Base-by-base conservation (phyloP, 1,284 basidiomycete species). In the Rhodotorula sp. region DNA sequence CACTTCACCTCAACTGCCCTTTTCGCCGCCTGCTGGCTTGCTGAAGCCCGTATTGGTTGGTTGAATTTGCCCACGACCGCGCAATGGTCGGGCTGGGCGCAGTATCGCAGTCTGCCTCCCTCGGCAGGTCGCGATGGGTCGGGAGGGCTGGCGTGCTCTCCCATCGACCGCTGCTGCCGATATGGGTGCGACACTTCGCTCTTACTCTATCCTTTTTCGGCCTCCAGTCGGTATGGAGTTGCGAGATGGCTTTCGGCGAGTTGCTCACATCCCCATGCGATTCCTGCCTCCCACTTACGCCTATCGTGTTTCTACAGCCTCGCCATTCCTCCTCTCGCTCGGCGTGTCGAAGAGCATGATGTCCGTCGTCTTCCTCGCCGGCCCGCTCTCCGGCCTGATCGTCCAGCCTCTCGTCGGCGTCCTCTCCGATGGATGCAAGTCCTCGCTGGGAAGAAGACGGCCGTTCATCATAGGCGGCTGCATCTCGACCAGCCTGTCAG, bases 351-450 rank as follows among this genome's bases (percentile, higher is more conserved):
- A 77, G 61, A 54, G 67, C 19, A 70, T 70, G 64, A 77, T 77
- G 76, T 66, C 68, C 44, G 64, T 92, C 63, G 77, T 78, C 62
- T 78, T 78, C 56, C 62, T 78, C 48, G 77, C 77, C 60, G 77
- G 77, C 6, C 74, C 74, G 4, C 67, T 73, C 20, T 65, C 62
- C 2, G 74, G 74, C n/a, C 63, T 78, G 30, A 67, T 78, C 52
- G 80, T 81, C 3, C 81, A 82, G 67, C 81, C 81, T 19, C 64
- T 72, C 49, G 62, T 74, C 66, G 78, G 80, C 58, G 75, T 74
- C 27, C 61, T 79, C 9, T 77, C 79, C 6, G 81, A 82, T 68
- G 72, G 74, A 15, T 80, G 80, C 71, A 78, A 77, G 36, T 78
- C 76, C 10, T 56, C 67, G 2, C 78, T 79, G 66, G 81, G 81